Conservation (phyloP, 176 grass and related monocot species). For the Secale cereale region DNA sequence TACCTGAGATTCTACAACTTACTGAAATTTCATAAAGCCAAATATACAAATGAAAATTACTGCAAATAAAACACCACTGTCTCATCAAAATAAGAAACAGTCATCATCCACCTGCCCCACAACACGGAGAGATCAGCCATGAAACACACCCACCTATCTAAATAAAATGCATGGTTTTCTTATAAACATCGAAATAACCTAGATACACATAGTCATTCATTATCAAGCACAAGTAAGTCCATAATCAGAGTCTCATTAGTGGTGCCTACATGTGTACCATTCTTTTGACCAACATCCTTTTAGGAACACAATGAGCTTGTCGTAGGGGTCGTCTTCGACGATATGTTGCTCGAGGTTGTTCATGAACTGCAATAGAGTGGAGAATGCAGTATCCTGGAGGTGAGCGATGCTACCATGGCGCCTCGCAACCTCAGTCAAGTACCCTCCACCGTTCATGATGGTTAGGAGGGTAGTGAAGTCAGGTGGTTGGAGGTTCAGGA, state of each 20-base stretch:
- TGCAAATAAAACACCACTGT: background rate
- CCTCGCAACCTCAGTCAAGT: background rate
- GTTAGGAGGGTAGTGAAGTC: slow-evolving; percentile 1
- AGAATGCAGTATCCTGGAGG: slow-evolving; percentile 40
- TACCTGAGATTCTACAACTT: background rate
- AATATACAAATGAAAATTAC: background rate
- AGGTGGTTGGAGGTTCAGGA: slow-evolving; percentile 10
- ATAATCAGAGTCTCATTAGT: background rate
- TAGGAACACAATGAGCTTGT: slow-evolving; percentile 39
- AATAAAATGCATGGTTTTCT: background rate
- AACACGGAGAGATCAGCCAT: background rate
- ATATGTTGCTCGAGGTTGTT: slow-evolving; percentile 16
- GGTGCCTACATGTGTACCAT: background rate
- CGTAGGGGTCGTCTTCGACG: slow-evolving; percentile 26
- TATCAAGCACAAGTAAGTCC: background rate
- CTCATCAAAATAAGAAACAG: background rate
- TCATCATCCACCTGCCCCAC: background rate
- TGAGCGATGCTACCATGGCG: background rate
- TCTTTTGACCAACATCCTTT: background rate
- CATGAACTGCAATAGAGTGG: slow-evolving; percentile 39
- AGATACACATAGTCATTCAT: background rate
- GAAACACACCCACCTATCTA: background rate
- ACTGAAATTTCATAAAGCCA: background rate
- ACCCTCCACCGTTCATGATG: slow-evolving; percentile 21
- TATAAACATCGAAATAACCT: background rate